Base-by-base conservation (phyloP, 306 rosid genomes). In the Myrica gale region DNA sequence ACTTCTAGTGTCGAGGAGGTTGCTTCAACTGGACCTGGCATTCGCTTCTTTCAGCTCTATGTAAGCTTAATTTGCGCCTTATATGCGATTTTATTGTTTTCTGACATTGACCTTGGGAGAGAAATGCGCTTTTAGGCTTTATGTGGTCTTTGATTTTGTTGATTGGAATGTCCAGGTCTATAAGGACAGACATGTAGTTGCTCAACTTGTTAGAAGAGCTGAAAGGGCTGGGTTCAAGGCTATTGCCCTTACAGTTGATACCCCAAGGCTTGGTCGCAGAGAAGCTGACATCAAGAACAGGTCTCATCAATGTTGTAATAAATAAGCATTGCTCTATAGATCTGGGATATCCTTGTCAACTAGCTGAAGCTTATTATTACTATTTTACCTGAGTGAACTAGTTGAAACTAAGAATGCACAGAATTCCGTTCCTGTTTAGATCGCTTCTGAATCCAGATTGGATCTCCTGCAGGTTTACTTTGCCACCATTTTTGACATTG, bases 161-260 rank as follows among this genome's bases (percentile, higher is more conserved):
- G 21, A 52, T 55, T n/a, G 44, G 79, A 43, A 70, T 78, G 21
- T 57, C 55, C 57, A 95, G 99, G 96, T 96, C 69, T 89, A 87
- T 85, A 96, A 90, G 84, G 91, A 96, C 82, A 90, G 99, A 82
- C 53, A 87, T 82, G 86, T 92, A 46, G 99, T 90, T 71, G 89
- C 87, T 72, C 99, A 96, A 73, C 99, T 96, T 56, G 99, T 96
- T 83, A 92, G 95, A 81, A 92, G 98, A 89, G 99, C 99, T 46
- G 99, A 96, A 86, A 92, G 81, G 79, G 99, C 99, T 81, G 98
- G 99, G 50, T 96, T 92, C 91, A 96, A 92, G 83, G 99, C 99
- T 43, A 96, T 96, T 78, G 98, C 96, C 76, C 93, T 96, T 17
- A 96, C 99, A 12, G 99, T 96, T 69, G 99, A 96, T 80, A 90